Evolutionary conservation across 108 stramenopile genomes (phyloP).

Genomic region (Asterionellopsis glacialis): DNA sequence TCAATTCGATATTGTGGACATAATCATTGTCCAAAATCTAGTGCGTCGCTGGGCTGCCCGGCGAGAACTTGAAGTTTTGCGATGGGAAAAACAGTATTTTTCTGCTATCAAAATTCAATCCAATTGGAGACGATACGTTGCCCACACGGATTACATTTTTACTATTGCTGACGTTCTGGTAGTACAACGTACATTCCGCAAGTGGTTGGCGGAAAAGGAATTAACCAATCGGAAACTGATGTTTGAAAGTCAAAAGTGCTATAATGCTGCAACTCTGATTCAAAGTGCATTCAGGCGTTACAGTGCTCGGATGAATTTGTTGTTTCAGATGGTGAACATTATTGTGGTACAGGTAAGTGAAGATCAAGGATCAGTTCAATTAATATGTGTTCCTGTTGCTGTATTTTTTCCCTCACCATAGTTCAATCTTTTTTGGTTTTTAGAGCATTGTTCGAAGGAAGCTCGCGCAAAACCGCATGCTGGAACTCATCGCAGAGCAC

Average conservation of each 20-base stretch:
- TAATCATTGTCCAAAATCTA: constrained; percentile 68
- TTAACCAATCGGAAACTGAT: constrained; percentile 2
- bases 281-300: constrained; percentile 47
- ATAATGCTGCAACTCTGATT: constrained; percentile 25
- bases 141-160: constrained; percentile 59
- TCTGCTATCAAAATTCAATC: constrained; percentile 51
- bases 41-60: constrained; percentile 37
- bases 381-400: too few relatives aligned
- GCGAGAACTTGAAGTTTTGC: constrained; percentile 3
- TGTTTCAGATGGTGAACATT: constrained; percentile 54
- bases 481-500: constrained; percentile 17
- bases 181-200: constrained; percentile 40
- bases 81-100: constrained; percentile 6
- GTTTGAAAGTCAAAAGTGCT: neutral
- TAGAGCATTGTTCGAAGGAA: constrained; percentile 52
- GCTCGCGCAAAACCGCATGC: constrained; percentile 29
- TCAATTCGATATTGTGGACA: constrained; percentile 53
- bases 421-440: too few relatives aligned
- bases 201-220: constrained; percentile 35
- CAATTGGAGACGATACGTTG: constrained; percentile 53
- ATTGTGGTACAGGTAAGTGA: constrained; percentile 44
- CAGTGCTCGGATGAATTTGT: constrained; percentile 40
- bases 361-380: too few relatives aligned
- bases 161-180: constrained; percentile 46
- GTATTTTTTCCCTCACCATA: too few relatives aligned